phyloP scores from a whole-genome alignment of 2,329 filamentous ascomycete genomes.

The Chlorencoelia australis region DNA sequence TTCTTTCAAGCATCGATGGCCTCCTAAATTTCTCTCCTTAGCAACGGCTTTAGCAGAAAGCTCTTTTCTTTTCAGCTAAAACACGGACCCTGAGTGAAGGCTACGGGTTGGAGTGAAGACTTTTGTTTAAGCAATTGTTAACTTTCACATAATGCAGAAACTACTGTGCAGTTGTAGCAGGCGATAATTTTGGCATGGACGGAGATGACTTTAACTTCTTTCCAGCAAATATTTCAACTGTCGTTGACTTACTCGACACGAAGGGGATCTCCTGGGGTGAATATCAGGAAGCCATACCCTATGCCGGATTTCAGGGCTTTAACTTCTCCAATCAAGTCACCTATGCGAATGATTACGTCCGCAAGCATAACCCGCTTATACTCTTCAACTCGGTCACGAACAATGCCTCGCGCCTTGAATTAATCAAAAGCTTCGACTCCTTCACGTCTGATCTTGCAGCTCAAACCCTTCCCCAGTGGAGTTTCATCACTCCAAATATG shows the following conservation, averaged over 20 bases:
- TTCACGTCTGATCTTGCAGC: slow-evolving; percentile 49
- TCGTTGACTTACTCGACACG: slow-evolving; percentile 39
- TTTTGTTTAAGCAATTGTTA: no score
- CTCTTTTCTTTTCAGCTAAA: no score
- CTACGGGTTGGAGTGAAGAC: no score
- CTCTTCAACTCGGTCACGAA: slow-evolving; percentile 43
- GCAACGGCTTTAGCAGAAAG: no score
- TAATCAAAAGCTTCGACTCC: slow-evolving; percentile 51
- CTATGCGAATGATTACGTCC: slow-evolving; percentile 49
- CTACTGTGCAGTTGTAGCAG: slow-evolving; percentile 47
- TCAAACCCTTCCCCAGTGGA: slow-evolving; percentile 51
- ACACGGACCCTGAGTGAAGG: no score
- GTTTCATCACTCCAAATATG: slow-evolving; percentile 53
- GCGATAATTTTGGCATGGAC: slow-evolving; percentile 46
- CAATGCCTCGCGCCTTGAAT: slow-evolving; percentile 39
- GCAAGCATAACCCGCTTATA: slow-evolving; percentile 49
- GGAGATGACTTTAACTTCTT: slow-evolving; percentile 41
- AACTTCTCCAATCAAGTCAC: slow-evolving; percentile 44
- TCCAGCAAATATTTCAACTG: slow-evolving; percentile 33
- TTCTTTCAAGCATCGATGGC: no score
- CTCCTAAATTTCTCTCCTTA: no score
- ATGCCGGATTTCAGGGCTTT: slow-evolving; percentile 35
- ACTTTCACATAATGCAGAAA: no score
- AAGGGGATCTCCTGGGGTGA: slow-evolving; percentile 39
- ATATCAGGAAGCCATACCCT: slow-evolving; percentile 45